phyloP scores from a whole-genome alignment of 257 asterid species.

The Knoxia roxburghii region DNA sequence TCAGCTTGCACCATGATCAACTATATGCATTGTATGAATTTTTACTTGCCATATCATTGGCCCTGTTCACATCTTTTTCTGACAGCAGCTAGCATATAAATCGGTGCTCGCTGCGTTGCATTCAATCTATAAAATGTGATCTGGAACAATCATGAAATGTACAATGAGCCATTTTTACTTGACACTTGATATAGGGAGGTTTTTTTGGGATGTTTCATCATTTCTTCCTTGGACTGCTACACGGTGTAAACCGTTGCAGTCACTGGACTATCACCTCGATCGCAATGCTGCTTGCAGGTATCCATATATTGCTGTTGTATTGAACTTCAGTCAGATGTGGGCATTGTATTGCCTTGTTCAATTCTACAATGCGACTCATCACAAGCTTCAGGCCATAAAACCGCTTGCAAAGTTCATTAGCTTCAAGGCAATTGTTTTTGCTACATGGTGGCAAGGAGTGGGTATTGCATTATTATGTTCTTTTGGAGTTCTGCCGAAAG shows the following conservation, averaged over 20 bases:
- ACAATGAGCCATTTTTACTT: background rate
- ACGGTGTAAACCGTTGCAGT: background rate
- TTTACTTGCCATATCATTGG: background rate
- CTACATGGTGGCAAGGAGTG: constrained; percentile 99
- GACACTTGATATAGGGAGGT: background rate
- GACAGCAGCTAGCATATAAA: background rate
- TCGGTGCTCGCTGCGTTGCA: background rate
- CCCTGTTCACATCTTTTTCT: background rate
- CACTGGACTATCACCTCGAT: background rate
- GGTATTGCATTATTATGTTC: constrained; percentile 71
- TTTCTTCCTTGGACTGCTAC: background rate
- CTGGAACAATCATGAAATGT: background rate
- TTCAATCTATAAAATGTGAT: background rate
- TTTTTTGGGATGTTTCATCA: background rate
- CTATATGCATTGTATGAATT: background rate
- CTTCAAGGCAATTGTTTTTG: constrained; percentile 94
- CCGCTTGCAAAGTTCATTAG: constrained; percentile 97
- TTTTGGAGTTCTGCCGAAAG: constrained; percentile 53
- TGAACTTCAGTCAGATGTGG: constrained; percentile 98
- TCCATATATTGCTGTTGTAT: constrained; percentile 67
- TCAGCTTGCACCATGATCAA: background rate
- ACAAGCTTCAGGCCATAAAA: constrained; percentile 57
- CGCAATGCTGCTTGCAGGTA: constrained; percentile 60
- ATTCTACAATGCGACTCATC: constrained; percentile 80
- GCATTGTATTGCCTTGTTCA: constrained; percentile 85